A percentile compares a stretch with the other conserved stretches of the same genome.
These are phyloP conservation scores for Tilletia caries DNA, from an alignment of 1,284 basidiomycete species.

Conservation along the genomic window DNA sequence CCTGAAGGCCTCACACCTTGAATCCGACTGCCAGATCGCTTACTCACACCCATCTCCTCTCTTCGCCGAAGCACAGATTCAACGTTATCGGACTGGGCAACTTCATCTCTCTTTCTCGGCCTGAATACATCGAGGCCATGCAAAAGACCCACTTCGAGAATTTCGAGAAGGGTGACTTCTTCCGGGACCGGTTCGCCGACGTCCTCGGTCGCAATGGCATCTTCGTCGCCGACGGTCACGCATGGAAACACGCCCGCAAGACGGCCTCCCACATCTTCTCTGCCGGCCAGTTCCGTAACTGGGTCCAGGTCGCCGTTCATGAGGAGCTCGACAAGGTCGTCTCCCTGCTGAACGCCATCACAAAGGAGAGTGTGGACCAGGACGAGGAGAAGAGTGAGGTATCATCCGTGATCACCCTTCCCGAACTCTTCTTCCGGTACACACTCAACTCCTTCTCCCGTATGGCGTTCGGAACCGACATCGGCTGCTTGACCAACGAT, in stretches of 20 bases:
- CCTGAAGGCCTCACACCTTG: too few species aligned
- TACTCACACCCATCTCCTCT: too few species aligned
- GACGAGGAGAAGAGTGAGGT: not conserved
- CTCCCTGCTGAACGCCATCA: conserved; percentile 26
- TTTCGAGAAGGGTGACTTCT: conserved; percentile 25
- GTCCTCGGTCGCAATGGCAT: conserved; percentile 36
- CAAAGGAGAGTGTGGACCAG: not conserved
- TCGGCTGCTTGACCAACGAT: conserved; percentile 28
- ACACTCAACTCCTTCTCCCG: conserved; percentile 19
- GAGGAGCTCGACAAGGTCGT: conserved; percentile 33
- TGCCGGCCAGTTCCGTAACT: conserved; percentile 35
- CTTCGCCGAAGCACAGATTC: too few species aligned
- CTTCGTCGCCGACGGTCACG: conserved; percentile 43
- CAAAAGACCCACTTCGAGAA: conserved; percentile 52
- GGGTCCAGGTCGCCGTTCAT: conserved; percentile 37
- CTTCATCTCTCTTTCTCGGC: conserved; percentile 29
- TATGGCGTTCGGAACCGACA: conserved; percentile 21
- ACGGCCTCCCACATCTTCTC: conserved; percentile 30
- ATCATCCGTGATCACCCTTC: conserved; percentile 19
- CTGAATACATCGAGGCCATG: conserved; percentile 46
- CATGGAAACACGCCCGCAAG: conserved; percentile 35
- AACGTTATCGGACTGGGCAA: conserved; percentile 16
- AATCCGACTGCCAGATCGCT: too few species aligned
- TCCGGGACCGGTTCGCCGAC: conserved; percentile 33
- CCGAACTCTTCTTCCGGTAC: conserved; percentile 35